These are phyloP conservation scores for Aspergillus cavernicola DNA, from an alignment of 495 filamentous ascomycete species.

Conservation along the genomic window DNA sequence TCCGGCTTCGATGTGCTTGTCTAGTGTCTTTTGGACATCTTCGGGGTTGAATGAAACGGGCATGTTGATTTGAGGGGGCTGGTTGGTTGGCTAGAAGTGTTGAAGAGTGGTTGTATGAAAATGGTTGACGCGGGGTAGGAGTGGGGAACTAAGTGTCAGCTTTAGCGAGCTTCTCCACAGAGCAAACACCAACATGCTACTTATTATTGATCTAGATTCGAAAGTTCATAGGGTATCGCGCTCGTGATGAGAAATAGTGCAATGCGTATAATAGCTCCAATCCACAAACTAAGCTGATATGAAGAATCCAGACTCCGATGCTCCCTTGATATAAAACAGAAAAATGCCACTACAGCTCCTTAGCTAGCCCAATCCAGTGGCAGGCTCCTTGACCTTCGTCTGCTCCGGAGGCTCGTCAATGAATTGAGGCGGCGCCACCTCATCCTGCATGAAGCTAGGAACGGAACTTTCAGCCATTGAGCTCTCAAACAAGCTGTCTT, in stretches of 20 bases:
- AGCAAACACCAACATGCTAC: no score
- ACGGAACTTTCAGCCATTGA: slow-evolving; percentile 57
- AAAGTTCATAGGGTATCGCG: no score
- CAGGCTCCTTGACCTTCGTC: slow-evolving; percentile 72
- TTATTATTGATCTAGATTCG: no score
- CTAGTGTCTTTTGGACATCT: not conserved
- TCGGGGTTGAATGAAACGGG: not conserved
- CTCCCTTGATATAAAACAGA: slow-evolving; percentile 8
- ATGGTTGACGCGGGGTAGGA: not conserved
- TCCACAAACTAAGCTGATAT: not conserved
- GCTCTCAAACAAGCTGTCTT: slow-evolving; percentile 76
- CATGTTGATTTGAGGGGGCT: not conserved
- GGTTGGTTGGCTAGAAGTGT: not conserved
- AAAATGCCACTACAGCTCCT: no score
- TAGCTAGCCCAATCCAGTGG: slow-evolving; percentile 36
- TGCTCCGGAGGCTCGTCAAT: slow-evolving; percentile 75
- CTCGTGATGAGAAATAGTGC: no score
- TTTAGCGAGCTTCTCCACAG: no score
- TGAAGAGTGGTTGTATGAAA: not conserved
- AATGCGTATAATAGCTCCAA: no score
- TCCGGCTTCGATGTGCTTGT: slow-evolving; percentile 1
- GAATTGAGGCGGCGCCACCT: slow-evolving; percentile 74
- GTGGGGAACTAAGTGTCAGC: not conserved
- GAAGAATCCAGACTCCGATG: slow-evolving; percentile 22
- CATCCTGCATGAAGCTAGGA: slow-evolving; percentile 87